Base-by-base conservation (phyloP, 1,139 yeast genomes). In the Geotrichum restrictum region DNA sequence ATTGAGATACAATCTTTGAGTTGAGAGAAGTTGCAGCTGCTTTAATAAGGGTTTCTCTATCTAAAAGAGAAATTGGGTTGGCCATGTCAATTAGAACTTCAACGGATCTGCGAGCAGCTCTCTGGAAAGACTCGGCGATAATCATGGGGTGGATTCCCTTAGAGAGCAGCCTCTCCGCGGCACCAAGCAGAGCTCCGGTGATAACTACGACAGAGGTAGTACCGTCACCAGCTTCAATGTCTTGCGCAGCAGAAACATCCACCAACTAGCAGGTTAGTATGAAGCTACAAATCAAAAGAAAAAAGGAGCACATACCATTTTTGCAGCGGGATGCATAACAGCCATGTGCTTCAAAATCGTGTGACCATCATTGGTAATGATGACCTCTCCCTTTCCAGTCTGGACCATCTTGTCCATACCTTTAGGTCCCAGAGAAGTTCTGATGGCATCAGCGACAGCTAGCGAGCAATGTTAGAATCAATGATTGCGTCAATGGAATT, bases 381-480 rank as follows among this genome's bases (percentile, higher is more conserved):
- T 86, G 62, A 93, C 87, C 66, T 93, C 93, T 38, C 98, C 98
- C 49, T 80, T 80, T 53, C 91, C 85, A 32, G 98, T 89, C 71
- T 88, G 89, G 73, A 72, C 72, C 98, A 93, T 93, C 75, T 94
- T 94, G 70, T 93, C 99, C 98, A 93, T 93, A 57, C 99, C 98
- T 70, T 89, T 91, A 51, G 99, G 99, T 34, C 99, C 99, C 56
- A 93, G 75, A 10, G 98, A 89, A 2, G 99, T 93, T 70, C 98
- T 80, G 66, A 93, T 89, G 50, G 98, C 98, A 71, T 94, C 98
- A 1, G 97, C 93, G 39, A 94, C 98, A 3, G 98, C 98, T 62
- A 41, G 19, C 16, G 18, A 32, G 24, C 38, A 18, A n/a, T 18
- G 37, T 45, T 44, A 32, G 40, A n/a, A 27, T 14, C 14, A 31